Evolutionary conservation across 2,329 filamentous ascomycete species (phyloP).

Genomic region (Fusarium sp.): DNA sequence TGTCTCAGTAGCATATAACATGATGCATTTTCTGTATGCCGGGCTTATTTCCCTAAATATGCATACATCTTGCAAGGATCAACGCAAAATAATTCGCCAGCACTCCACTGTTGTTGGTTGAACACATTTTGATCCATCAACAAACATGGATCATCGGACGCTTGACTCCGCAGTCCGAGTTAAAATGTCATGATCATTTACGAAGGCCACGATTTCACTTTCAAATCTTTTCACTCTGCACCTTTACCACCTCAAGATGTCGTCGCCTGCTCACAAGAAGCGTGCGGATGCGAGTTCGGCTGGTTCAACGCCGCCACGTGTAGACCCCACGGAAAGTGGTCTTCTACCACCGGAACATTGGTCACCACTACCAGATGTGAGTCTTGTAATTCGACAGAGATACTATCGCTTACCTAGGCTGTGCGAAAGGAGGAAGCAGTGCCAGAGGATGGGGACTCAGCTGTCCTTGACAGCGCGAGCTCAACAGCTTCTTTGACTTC

Average conservation of each 20-base stretch:
- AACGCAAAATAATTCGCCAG: not conserved
- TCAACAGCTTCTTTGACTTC: not conserved
- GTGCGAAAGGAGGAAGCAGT: not conserved
- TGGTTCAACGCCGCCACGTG: rapidly evolving
- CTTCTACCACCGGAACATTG: not conserved
- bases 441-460: not conserved
- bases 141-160: not conserved
- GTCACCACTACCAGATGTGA: not conserved
- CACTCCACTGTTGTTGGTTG: not conserved
- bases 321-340: rapidly evolving
- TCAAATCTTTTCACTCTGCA: rapidly evolving
- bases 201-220: rapidly evolving
- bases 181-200: not conserved
- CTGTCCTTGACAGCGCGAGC: not conserved
- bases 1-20: not conserved
- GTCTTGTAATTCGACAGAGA: rapidly evolving
- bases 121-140: not conserved
- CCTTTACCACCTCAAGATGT: rapidly evolving
- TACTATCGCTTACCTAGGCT: rapidly evolving
- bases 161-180: not conserved
- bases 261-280: not conserved
- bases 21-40: too few relatives aligned
- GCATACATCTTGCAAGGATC: not conserved
- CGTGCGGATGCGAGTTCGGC: rapidly evolving
- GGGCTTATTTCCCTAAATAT: not conserved